These are phyloP conservation scores for Leishmania turanica DNA, from an alignment of 208 protist genomes.

Conservation along the genomic window DNA sequence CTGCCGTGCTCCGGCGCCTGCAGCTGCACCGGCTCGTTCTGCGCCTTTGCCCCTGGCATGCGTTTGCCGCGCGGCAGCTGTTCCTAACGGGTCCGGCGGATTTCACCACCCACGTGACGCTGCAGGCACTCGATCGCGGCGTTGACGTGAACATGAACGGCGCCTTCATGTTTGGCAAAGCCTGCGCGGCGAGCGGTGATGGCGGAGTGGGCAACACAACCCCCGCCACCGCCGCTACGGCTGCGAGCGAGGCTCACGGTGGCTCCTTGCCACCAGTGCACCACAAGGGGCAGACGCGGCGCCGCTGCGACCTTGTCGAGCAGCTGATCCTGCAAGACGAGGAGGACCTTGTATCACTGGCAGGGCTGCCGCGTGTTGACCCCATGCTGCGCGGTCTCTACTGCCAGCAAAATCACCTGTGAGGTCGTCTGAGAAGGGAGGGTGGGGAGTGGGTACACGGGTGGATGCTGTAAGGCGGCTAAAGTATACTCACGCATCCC, in stretches of 20 bases:
- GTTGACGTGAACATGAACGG: constrained; percentile 63
- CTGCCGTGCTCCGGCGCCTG: constrained; percentile 27
- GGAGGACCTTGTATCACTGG: constrained; percentile 45
- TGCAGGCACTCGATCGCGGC: constrained; percentile 46
- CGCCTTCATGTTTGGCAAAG: constrained; percentile 25
- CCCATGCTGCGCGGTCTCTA: constrained; percentile 64
- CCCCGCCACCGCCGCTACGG: background rate
- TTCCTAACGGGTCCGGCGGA: constrained; percentile 67
- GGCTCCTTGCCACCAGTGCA: background rate
- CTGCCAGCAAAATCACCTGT: constrained; percentile 44
- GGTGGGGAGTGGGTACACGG: background rate
- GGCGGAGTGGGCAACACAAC: background rate
- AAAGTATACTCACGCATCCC: background rate
- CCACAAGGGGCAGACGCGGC: background rate
- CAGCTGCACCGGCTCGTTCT: constrained; percentile 45
- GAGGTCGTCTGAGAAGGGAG: background rate
- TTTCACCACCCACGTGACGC: constrained; percentile 59
- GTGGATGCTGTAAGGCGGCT: background rate
- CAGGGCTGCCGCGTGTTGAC: constrained; percentile 61
- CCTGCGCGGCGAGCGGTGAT: background rate
- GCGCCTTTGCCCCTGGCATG: constrained; percentile 36
- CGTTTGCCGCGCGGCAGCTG: constrained; percentile 41
- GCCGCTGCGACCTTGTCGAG: background rate
- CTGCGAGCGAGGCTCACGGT: background rate
- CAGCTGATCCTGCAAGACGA: constrained; percentile 44